Conservation (phyloP, 2,329 filamentous ascomycete species). For the Xylariaceae sp. region DNA sequence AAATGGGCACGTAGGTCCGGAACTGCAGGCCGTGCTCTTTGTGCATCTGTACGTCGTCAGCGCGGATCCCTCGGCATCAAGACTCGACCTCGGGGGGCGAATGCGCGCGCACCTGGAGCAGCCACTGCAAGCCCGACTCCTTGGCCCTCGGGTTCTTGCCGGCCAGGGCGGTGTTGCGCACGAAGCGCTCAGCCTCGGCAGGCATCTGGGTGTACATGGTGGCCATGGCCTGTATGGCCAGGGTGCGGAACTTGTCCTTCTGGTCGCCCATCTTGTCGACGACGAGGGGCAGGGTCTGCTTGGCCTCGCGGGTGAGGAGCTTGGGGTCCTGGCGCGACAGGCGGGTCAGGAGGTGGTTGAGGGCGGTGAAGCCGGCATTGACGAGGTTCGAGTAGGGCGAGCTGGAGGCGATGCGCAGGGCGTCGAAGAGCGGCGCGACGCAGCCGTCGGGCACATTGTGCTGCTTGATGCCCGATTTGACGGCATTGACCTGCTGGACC, state of each 20-base stretch:
- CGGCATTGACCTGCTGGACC: constrained; percentile 59
- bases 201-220: constrained; percentile 68
- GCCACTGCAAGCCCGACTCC: constrained; percentile 77
- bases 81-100: constrained; percentile 11
- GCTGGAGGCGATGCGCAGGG: constrained; percentile 64
- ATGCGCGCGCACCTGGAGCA: constrained; percentile 57
- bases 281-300: constrained; percentile 64
- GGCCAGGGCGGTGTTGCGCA: constrained; percentile 69
- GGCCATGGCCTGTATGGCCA: constrained; percentile 66
- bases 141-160: constrained; percentile 80
- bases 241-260: constrained; percentile 73
- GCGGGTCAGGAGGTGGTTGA: constrained; percentile 81
- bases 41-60: constrained; percentile 51
- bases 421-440: constrained; percentile 72
- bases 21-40: constrained; percentile 73
- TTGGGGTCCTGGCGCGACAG: constrained; percentile 78
- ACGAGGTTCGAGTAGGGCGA: constrained; percentile 72
- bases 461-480: constrained; percentile 89
- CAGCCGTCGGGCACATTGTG: constrained; percentile 74
- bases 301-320: constrained; percentile 60
- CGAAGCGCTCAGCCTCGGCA: constrained; percentile 68
- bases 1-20: constrained; percentile 68
- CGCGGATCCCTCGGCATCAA: neutral
- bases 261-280: constrained; percentile 81
- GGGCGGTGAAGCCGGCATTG: constrained; percentile 77